A percentile compares a stretch with the other conserved stretches of the same genome.
These are phyloP conservation scores for Cercophora newfieldiana DNA, from an alignment of 495 filamentous ascomycete species.

Conservation along the genomic window DNA sequence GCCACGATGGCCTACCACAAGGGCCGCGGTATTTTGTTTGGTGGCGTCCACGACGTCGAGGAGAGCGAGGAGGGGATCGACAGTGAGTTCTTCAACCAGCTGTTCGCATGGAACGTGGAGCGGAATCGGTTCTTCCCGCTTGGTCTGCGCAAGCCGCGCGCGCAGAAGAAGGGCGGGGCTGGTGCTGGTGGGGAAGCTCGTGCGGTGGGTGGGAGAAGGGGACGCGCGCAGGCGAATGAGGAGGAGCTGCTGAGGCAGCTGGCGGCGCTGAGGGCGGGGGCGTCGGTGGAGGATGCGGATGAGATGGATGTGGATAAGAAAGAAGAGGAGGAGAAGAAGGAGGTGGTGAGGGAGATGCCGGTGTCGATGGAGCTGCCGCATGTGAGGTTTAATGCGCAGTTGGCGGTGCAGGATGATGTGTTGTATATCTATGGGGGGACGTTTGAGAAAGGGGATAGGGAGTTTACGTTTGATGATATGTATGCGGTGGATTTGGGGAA, in stretches of 20 bases:
- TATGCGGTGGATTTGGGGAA: slow-evolving; percentile 89
- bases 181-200: slow-evolving; percentile 52
- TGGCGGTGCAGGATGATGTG: slow-evolving; percentile 88
- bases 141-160: slow-evolving; percentile 65
- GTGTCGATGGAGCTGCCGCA: slow-evolving; percentile 79
- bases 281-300: slow-evolving; percentile 50
- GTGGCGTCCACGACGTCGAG: slow-evolving; percentile 92
- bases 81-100: slow-evolving; percentile 88
- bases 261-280: slow-evolving; percentile 60
- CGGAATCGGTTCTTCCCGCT: slow-evolving; percentile 91
- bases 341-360: slow-evolving; percentile 54
- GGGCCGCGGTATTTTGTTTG: slow-evolving; percentile 88
- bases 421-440: slow-evolving; percentile 94
- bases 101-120: slow-evolving; percentile 92
- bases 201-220: slow-evolving; percentile 56
- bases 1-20: slow-evolving; percentile 91
- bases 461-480: slow-evolving; percentile 93
- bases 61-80: slow-evolving; percentile 94
- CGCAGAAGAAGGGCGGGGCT: slow-evolving; percentile 53
- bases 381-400: slow-evolving; percentile 80
- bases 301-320: slow-evolving; percentile 56
- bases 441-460: slow-evolving; percentile 89
- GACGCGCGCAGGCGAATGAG: slow-evolving; percentile 78
- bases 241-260: slow-evolving; percentile 86
- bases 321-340: slow-evolving; percentile 47